Conservation (phyloP, 495 filamentous ascomycete genomes). For the Penicillium angulare region DNA sequence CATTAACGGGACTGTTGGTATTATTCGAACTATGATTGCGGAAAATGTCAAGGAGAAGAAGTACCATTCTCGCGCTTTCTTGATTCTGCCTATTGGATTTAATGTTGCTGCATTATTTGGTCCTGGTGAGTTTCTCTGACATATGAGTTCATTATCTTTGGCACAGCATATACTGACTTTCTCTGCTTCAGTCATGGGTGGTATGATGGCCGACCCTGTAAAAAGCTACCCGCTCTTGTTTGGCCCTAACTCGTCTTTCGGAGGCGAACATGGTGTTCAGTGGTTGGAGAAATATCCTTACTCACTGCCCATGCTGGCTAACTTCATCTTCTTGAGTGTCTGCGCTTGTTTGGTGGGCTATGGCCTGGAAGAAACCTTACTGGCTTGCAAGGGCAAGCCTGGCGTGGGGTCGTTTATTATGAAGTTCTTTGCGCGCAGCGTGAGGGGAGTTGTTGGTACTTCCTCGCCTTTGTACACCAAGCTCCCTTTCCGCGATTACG, state of each 20-base stretch:
- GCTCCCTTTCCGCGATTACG: conserved; percentile 37
- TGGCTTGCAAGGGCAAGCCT: conserved; percentile 46
- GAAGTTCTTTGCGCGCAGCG: conserved; percentile 28
- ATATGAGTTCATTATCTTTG: too few relatives aligned
- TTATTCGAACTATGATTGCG: conserved; percentile 78
- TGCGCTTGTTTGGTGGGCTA: conserved; percentile 58
- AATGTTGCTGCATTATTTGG: conserved; percentile 78
- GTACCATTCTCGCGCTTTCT: conserved; percentile 64
- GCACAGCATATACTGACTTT: not conserved
- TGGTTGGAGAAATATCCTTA: conserved; percentile 73
- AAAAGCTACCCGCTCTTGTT: conserved; percentile 66
- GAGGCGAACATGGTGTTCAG: conserved; percentile 51
- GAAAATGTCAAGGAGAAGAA: conserved; percentile 75
- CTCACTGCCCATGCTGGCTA: conserved; percentile 72
- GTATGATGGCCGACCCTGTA: conserved; percentile 72
- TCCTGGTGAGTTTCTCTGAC: conserved; percentile 46
- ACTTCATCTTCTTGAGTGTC: conserved; percentile 60
- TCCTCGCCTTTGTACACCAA: conserved; percentile 37
- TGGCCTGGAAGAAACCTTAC: conserved; percentile 63
- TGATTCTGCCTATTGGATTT: conserved; percentile 72
- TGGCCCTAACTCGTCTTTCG: conserved; percentile 52
- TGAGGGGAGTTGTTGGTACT: conserved; percentile 28
- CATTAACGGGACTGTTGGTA: conserved; percentile 80
- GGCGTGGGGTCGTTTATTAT: conserved; percentile 35
- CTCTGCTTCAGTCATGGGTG: conserved; percentile 54